These are phyloP conservation scores for Phytophthora pseudosyringae DNA, from an alignment of 352 stramenopile species.

Conservation along the genomic window DNA sequence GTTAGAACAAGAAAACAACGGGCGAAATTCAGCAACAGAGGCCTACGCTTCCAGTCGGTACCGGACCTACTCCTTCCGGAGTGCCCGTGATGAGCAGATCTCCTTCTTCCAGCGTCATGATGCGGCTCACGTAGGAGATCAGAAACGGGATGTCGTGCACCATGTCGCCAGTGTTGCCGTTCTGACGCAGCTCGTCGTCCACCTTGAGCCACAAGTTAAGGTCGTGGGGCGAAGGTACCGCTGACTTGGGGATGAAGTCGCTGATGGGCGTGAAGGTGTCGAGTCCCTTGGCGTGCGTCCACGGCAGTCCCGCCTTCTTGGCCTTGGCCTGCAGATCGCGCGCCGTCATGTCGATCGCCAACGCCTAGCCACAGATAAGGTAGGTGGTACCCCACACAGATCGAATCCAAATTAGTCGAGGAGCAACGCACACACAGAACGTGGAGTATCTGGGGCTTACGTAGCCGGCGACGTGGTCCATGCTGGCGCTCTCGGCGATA, in stretches of 20 bases:
- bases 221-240: slow-evolving; percentile 64
- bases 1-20: not conserved
- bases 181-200: slow-evolving; percentile 75
- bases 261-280: slow-evolving; percentile 87
- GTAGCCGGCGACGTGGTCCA: slow-evolving; percentile 76
- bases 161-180: slow-evolving; percentile 80
- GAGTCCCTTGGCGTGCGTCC: slow-evolving; percentile 76
- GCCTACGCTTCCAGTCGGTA: slow-evolving; percentile 67
- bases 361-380: slow-evolving; percentile 29
- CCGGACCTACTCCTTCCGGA: slow-evolving; percentile 74
- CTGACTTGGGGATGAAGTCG: slow-evolving; percentile 78
- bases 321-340: slow-evolving; percentile 78
- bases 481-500: slow-evolving; percentile 64
- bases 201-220: slow-evolving; percentile 87
- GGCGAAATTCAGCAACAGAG: not conserved
- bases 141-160: slow-evolving; percentile 81
- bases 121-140: slow-evolving; percentile 78
- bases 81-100: slow-evolving; percentile 89
- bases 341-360: slow-evolving; percentile 87
- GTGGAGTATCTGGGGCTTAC: slow-evolving; percentile 25
- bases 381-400: not conserved
- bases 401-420: not conserved
- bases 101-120: slow-evolving; percentile 87
- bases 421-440: not conserved
- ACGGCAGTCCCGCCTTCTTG: slow-evolving; percentile 78